Evolutionary conservation across 331 rosid species (phyloP), one percentile per base, ranked within the genome.

Genomic region (Malus hybrid): DNA sequence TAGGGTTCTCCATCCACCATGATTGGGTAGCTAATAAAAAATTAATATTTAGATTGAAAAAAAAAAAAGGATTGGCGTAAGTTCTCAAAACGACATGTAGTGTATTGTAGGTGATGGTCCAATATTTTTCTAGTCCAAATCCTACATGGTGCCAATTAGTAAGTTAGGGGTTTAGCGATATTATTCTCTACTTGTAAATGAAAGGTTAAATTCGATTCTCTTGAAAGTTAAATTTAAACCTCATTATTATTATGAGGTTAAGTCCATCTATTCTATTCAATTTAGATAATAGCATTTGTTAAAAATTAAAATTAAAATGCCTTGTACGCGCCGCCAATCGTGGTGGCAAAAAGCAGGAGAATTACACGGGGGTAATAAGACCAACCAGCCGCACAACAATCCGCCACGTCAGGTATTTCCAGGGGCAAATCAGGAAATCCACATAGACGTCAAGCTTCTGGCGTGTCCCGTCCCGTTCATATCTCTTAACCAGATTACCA

Each of bases 381-480:
- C 34, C 18, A 6, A 56, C 12, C 15, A 71, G 2, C 66, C 1
- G 0, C 55, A 10, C 52, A 33, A 19, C 11, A 31, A 1, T 10
- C 65, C 50, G 29, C 31, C 74, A 54, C 65, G 50, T 70, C 3
- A 0, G 0, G 57, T 24, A 8, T 0, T 34, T n/a, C 6, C 24
- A 59, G 39, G 66, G 76, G 34, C 3, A 72, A 22, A 59, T 59
- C 28, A 29, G 76, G 67, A 59, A 72, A 72, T 66, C 4, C 52
- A 19, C 1, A 8, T 22, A 12, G 1, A 15, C 10, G 18, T 46
- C 48, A 59, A 57, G 16, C 76, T 59, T 72, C 76, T 59, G 67
- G 76, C 1, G 9, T 42, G 14, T n/a, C 50, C 39, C 27, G 24
- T 57, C n/a, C 50, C 56, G 56, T 72, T 16, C 10, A n/a, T 33